These are phyloP conservation scores for Viridothelium virens DNA, from an alignment of 495 filamentous ascomycete genomes.

Conservation along the genomic window DNA sequence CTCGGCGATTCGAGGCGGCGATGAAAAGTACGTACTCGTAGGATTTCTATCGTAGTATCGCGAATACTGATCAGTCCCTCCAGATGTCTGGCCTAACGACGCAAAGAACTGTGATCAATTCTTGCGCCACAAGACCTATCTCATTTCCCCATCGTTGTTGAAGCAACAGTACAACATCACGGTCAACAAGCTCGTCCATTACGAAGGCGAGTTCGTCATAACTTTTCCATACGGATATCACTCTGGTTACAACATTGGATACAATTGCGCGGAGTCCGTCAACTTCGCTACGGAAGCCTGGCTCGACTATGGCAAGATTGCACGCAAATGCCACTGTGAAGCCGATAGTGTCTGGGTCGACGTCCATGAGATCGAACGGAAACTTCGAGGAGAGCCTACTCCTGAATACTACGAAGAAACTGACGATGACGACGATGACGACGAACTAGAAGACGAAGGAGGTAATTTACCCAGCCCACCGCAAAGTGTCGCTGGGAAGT, in stretches of 20 bases:
- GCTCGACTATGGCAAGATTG: conserved; percentile 88
- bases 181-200: conserved; percentile 91
- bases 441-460: conserved; percentile 51
- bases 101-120: conserved; percentile 97
- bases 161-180: conserved; percentile 84
- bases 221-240: conserved; percentile 98
- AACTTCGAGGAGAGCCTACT: conserved; percentile 82
- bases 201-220: conserved; percentile 96
- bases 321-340: conserved; percentile 95
- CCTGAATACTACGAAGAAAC: conserved; percentile 78
- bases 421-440: conserved; percentile 65
- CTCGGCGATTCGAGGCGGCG: conserved; percentile 83
- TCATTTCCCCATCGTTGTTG: conserved; percentile 87
- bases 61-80: conserved; percentile 11
- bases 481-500: conserved; percentile 58
- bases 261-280: conserved; percentile 98
- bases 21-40: conserved; percentile 62
- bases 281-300: conserved; percentile 95
- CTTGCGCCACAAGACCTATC: conserved; percentile 91
- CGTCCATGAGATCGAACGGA: conserved; percentile 88
- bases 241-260: conserved; percentile 94
- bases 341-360: conserved; percentile 98
- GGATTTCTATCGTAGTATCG: neutral
- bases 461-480: conserved; percentile 74
- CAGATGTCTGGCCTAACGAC: conserved; percentile 80